Evolutionary conservation across 208 protist species (phyloP), one percentile per base, ranked within the genome.

Genomic region (Angomonas deanei): DNA sequence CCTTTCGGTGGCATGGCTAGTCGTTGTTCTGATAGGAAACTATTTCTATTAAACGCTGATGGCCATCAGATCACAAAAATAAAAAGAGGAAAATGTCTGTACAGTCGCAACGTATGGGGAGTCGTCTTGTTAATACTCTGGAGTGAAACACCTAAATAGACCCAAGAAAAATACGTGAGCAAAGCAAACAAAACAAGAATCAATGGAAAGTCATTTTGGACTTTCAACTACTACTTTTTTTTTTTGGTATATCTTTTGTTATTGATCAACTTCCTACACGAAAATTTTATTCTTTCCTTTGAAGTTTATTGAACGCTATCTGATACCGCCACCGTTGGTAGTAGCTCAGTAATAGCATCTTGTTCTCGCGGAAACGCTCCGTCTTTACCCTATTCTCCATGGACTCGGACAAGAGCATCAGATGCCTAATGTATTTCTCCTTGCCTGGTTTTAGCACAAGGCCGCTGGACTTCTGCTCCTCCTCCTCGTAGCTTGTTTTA

Each of bases 1-100:
- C 70, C 49, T 52, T 27, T 19, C 34, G 66, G 60, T 2, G 74
- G 61, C 70, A 73, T n/a, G n/a, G n/a, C n/a, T n/a, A n/a, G n/a
- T n/a, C n/a, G n/a, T n/a, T n/a, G n/a, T n/a, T 70, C 48, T 47
- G 11, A 39, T n/a, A n/a, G n/a, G n/a, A n/a, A n/a, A 15, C 36
- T 42, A 8, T 42, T 42, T n/a, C 36, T n/a, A 8, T 8, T 15
- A 42, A 8, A 42, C 36, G 15, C 36, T n/a, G 11, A n/a, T 15
- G 15, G n/a, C n/a, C n/a, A n/a, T n/a, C n/a, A n/a, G n/a, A n/a
- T n/a, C 3, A 56, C 5, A 8, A 56, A 56, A 56, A 56, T 32
- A 56, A 56, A 56, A 56, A 56, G 17, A 56, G 50, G 30, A 31
- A 56, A 56, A 56, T 32, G 50, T 19, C 6, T 13, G 50, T 8